A percentile compares a stretch with the other conserved stretches of the same genome.
phyloP scores from a whole-genome alignment of 768 basidiomycete species.

The Phlebiopsis gigantea region DNA sequence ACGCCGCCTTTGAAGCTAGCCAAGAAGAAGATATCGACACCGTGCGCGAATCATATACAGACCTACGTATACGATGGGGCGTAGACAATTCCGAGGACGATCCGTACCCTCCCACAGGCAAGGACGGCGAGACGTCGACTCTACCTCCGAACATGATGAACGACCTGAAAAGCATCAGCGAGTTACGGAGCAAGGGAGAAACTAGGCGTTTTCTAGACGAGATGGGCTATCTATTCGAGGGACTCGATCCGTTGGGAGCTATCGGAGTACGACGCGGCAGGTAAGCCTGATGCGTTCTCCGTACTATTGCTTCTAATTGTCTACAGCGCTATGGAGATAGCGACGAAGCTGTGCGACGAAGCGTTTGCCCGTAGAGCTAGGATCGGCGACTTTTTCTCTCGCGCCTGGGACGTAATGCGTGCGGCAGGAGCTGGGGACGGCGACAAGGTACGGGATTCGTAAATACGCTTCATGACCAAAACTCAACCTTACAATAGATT shows the following conservation, averaged over 20 bases:
- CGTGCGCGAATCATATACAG: conserved; percentile 68
- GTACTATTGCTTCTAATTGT: background rate
- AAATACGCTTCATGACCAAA: no score
- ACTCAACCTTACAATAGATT: conserved; percentile 35
- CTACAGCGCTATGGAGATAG: conserved; percentile 68
- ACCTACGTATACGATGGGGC: conserved; percentile 73
- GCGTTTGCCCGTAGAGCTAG: conserved; percentile 80
- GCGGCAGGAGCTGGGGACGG: conserved; percentile 53
- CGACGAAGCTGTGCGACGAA: conserved; percentile 62
- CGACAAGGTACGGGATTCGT: conserved; percentile 46
- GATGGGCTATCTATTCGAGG: conserved; percentile 81
- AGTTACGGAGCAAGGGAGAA: conserved; percentile 77
- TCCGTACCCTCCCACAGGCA: conserved; percentile 34
- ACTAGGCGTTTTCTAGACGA: conserved; percentile 77
- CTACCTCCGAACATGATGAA: conserved; percentile 63
- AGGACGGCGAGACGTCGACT: conserved; percentile 8
- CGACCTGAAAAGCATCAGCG: conserved; percentile 74
- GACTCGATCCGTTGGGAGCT: conserved; percentile 50
- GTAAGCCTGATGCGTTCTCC: conserved; percentile 29
- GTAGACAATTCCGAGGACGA: conserved; percentile 79
- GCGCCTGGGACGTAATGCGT: conserved; percentile 63
- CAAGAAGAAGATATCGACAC: conserved; percentile 45
- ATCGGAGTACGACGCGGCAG: conserved; percentile 62
- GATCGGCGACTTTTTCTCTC: conserved; percentile 64
- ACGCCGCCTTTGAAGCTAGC: conserved; percentile 33